Base-by-base conservation (phyloP, 768 basidiomycete genomes). In the Bullera alba region DNA sequence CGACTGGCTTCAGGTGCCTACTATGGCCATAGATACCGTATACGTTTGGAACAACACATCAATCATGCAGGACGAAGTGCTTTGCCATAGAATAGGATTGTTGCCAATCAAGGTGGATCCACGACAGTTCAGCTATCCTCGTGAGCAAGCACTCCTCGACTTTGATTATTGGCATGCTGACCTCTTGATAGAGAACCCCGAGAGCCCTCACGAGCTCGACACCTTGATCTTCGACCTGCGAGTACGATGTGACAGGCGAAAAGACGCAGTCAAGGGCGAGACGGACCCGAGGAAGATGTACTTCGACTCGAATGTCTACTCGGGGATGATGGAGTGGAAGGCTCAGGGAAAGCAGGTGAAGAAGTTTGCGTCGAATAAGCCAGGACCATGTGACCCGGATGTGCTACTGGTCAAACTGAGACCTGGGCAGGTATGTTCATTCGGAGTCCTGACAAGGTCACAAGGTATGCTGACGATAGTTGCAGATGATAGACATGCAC, bases 31-130 rank as follows among this genome's bases (percentile, higher is more conserved):
- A 45, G 95, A 97, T 67, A 77, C 84, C 56, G 87, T 87, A 4
- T 97, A 88, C 70, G 77, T 91, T 1, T 96, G 84, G 82, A 84
- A 93, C 74, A 99, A 99, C 75, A 97, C 89, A 0, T 83, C 83
- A 2, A 86, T 97, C 58, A 81, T 99, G 46, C 87, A 83, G 35
- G 93, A 97, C 71, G 95, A 99, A 72, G 83, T 99, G 2, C 77
- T 99, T 19, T 79, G 90, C 3, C 90, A 93, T 32, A 81, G 95
- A n/a, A 68, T 99, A 3, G 95, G 95, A 2, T 79, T 97, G 22
- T 77, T 97, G 8, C 95, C 95, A 5, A 76, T 99, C 30, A 83
- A 86, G 51, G 77, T 92, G 42, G 86, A 97, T 70, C 91, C 95
- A 0, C 74, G 80, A 12, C 70, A 82, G 19, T 74, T 97, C 54